phyloP scores from a whole-genome alignment of 768 basidiomycete genomes.

The Lyophyllum shimeji region DNA sequence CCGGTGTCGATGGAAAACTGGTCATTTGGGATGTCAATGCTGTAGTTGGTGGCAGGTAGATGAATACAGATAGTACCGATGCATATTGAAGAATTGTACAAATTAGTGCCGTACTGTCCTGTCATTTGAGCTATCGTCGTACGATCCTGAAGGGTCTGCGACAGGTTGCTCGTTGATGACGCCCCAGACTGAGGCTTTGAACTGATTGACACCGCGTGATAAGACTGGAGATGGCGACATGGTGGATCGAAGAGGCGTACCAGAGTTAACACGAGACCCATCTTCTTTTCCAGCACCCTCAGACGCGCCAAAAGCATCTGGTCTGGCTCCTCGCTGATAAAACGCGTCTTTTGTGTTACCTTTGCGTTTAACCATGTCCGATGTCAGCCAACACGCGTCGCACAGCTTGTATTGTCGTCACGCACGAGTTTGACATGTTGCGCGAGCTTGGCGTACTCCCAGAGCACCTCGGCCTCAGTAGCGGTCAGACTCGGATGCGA shows the following conservation, averaged over 20 bases:
- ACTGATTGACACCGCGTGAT: slow-evolving; percentile 43
- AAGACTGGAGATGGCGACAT: slow-evolving; percentile 30
- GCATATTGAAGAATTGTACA: background rate
- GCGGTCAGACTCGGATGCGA: slow-evolving; percentile 64
- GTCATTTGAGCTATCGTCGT: slow-evolving; percentile 24
- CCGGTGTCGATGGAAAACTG: slow-evolving; percentile 90
- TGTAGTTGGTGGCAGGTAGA: slow-evolving; percentile 35
- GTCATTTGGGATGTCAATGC: slow-evolving; percentile 86
- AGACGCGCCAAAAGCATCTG: slow-evolving; percentile 73
- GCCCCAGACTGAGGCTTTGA: slow-evolving; percentile 96
- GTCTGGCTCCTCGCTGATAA: slow-evolving; percentile 75
- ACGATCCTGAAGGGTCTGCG: slow-evolving; percentile 20
- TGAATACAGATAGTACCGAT: background rate
- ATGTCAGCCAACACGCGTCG: background rate
- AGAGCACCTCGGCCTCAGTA: slow-evolving; percentile 78
- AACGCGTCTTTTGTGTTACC: slow-evolving; percentile 68
- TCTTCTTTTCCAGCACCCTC: slow-evolving; percentile 85
- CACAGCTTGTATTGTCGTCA: slow-evolving; percentile 8
- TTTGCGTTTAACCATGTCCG: slow-evolving; percentile 24
- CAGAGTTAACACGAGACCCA: slow-evolving; percentile 92
- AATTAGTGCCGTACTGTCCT: slow-evolving; percentile 26
- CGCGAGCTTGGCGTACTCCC: slow-evolving; percentile 91
- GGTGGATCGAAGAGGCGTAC: slow-evolving; percentile 43
- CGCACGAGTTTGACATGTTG: slow-evolving; percentile 77
- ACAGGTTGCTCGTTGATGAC: slow-evolving; percentile 80